These are phyloP conservation scores for Rhizopus sp. DNA, from an alignment of 371 early-diverging fungal genomes.

Conservation along the genomic window DNA sequence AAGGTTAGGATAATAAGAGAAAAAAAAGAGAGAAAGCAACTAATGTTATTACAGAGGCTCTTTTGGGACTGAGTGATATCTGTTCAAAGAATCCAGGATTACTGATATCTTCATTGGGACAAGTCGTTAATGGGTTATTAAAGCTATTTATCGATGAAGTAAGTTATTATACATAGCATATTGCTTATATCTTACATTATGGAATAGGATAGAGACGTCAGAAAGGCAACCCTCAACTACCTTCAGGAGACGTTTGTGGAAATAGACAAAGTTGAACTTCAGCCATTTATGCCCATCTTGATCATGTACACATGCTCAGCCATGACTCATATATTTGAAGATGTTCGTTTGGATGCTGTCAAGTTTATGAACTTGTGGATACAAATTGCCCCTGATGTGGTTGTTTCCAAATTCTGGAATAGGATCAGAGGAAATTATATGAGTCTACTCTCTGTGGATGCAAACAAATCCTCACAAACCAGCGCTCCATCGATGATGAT, in stretches of 20 bases:
- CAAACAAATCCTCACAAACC: constrained; percentile 7
- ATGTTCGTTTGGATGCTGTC: constrained; percentile 80
- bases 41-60: constrained; percentile 54
- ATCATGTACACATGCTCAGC: constrained; percentile 84
- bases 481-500: not conserved
- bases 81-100: constrained; percentile 57
- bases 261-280: constrained; percentile 59
- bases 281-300: constrained; percentile 77
- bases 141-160: constrained; percentile 68
- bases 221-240: constrained; percentile 41
- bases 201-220: constrained; percentile 51
- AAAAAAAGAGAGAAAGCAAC: not conserved
- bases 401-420: constrained; percentile 63
- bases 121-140: constrained; percentile 63
- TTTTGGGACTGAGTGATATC: constrained; percentile 71
- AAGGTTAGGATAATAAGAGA: constrained; percentile 45
- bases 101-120: constrained; percentile 62
- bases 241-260: constrained; percentile 32
- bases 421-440: constrained; percentile 51
- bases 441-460: constrained; percentile 42
- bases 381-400: constrained; percentile 60
- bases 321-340: constrained; percentile 90
- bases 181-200: constrained; percentile 4
- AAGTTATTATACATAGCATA: constrained; percentile 10
- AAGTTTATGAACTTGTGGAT: constrained; percentile 78